Base-by-base conservation (phyloP, 2,329 filamentous ascomycete species). In the Fusarium scirpi region DNA sequence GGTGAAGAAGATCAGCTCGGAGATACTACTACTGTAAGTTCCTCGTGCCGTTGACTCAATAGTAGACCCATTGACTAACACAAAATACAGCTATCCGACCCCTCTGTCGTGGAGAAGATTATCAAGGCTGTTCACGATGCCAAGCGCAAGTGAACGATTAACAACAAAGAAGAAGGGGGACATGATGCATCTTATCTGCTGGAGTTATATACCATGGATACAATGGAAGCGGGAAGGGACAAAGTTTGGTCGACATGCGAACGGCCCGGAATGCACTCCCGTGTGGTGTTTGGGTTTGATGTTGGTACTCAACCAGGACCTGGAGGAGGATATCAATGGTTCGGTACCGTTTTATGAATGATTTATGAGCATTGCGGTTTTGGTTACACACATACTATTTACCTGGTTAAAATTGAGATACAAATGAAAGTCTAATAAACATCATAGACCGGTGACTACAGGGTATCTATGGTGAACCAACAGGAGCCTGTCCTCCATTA, bases 1-100 rank as follows among this genome's bases (percentile, higher is more conserved):
- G 95, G 95, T 38, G 96, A 99, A 85, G 95, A 98, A 83, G 96
- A 99, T 80, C 94, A 97, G 82, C 86, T 99, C 57, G 96, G 96
- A 75, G 96, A 99, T 78, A 97, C 87, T 38, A 93, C 92, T 22
- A 98, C 96, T 73, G 93, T 97, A 86, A 85, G 92, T 85, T 64
- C 16, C 13, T 1, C 24, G 9, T 34, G 10, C 11, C n/a, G 10
- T 25, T 29, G 6, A 18, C 16, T 30, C 20, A n/a, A 20, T n/a
- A 46, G 12, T 20, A 18, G 22, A 13, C 12, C 12, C 20, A 27
- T 47, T 55, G 25, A 32, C 72, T 76, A 65, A 78, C 64, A 68
- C 53, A 22, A 30, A 12, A 70, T 51, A 41, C 73, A 97, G 91
- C 88, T 98, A 55, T 96, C 94, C 65, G 94, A 99, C 80, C 96